These are phyloP conservation scores for Aspergillus hancockii DNA, from an alignment of 495 filamentous ascomycete genomes.

Conservation along the genomic window DNA sequence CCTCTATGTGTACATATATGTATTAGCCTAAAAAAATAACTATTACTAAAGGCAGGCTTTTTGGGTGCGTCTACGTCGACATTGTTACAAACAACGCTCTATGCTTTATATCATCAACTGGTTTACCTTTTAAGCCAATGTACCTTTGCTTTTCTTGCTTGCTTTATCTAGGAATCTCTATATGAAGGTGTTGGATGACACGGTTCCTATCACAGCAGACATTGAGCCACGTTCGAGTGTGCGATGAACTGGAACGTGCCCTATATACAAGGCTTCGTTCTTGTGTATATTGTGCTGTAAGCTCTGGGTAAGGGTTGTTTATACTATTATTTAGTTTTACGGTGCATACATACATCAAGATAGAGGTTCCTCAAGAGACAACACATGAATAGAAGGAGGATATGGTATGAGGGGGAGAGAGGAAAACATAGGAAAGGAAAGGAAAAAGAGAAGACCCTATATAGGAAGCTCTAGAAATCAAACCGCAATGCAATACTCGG, in stretches of 20 bases:
- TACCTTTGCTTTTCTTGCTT: not conserved
- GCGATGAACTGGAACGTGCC: not conserved
- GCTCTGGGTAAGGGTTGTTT: not conserved
- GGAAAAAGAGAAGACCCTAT: conserved; percentile 1
- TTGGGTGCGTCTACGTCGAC: not conserved
- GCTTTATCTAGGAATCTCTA: not conserved
- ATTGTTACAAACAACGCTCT: not conserved
- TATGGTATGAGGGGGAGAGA: not conserved
- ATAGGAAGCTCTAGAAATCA: conserved; percentile 62
- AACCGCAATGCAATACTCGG: conserved; percentile 94
- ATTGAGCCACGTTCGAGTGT: not conserved
- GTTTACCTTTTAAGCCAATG: not conserved
- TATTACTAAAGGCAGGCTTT: not conserved
- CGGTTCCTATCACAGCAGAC: not conserved
- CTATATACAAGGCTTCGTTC: not conserved
- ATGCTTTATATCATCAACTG: not conserved
- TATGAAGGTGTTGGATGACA: not conserved
- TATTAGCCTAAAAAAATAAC: not conserved
- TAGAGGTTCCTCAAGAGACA: not conserved
- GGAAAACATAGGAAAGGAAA: not conserved
- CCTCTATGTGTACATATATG: not conserved
- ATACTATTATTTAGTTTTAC: not conserved
- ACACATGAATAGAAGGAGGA: not conserved
- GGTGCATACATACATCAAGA: not conserved
- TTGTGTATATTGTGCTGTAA: not conserved